Conservation (phyloP, 179 eudicot genomes). For the Camellia oleifera region DNA sequence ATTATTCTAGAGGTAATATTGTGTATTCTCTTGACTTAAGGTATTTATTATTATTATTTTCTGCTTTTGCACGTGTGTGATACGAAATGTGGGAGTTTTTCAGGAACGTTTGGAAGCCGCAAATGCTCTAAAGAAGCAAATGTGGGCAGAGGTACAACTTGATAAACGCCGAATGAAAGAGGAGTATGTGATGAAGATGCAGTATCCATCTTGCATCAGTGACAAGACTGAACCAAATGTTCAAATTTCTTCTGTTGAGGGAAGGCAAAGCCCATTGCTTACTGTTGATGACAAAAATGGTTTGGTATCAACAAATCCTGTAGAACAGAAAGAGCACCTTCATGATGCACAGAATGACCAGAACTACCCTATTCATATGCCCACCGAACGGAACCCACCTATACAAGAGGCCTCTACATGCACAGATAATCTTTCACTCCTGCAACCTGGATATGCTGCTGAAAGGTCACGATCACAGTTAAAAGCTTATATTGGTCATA, state of each 20-base stretch:
- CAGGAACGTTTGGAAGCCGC: conserved; percentile 96
- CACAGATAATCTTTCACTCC: conserved; percentile 50
- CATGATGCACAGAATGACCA: conserved; percentile 37
- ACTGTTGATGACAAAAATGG: conserved; percentile 35
- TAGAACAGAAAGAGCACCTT: conserved; percentile 32
- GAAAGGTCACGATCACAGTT: conserved; percentile 69
- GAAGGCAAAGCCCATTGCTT: conserved; percentile 39
- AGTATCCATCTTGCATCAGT: conserved; percentile 34
- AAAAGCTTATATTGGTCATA: conserved; percentile 71
- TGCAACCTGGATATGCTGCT: conserved; percentile 59
- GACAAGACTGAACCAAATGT: conserved; percentile 43
- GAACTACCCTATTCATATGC: conserved; percentile 27
- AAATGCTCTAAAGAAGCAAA: conserved; percentile 80
- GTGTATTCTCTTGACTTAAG: not conserved
- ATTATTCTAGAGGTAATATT: conserved; percentile 61
- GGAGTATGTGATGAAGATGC: conserved; percentile 52
- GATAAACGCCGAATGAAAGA: conserved; percentile 84
- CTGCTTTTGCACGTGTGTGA: conserved; percentile 4
- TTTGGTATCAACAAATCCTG: conserved; percentile 23
- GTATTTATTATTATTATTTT: not conserved
- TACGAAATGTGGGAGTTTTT: conserved; percentile 19
- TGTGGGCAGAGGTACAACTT: conserved; percentile 92
- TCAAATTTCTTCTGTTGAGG: conserved; percentile 26
- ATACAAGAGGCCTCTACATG: conserved; percentile 39
- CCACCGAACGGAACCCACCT: conserved; percentile 37